phyloP scores from a whole-genome alignment of 1,284 basidiomycete species.

The Apiotrichum montevideense region DNA sequence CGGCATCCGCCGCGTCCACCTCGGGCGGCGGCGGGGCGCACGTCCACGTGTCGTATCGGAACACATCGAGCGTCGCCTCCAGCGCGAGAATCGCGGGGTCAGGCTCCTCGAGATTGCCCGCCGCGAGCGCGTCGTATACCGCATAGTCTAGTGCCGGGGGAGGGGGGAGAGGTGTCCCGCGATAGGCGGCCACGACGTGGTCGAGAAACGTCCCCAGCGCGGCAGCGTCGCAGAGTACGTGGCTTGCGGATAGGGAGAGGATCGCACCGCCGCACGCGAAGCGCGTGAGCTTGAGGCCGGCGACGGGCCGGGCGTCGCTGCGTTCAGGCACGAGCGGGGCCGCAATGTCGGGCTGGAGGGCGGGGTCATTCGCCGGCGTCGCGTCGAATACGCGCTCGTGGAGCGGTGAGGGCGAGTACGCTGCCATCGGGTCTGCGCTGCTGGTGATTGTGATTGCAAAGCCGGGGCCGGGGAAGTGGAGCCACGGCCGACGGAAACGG shows the following conservation, averaged over 20 bases:
- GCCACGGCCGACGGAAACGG: conserved; percentile 13
- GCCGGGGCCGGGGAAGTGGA: conserved; percentile 42
- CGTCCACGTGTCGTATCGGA: conserved; percentile 16
- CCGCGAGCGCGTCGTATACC: not conserved
- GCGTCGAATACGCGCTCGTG: not conserved
- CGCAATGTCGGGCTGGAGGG: conserved; percentile 3
- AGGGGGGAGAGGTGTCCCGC: not conserved
- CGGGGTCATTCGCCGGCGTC: not conserved
- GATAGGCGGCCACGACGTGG: not conserved
- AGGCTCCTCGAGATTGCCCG: not conserved
- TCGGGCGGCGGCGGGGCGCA: not conserved
- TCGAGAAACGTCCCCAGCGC: conserved; percentile 4
- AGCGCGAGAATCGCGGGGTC: not conserved
- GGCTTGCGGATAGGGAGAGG: not conserved
- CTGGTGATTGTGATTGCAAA: conserved; percentile 39
- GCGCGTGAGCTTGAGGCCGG: conserved; percentile 8
- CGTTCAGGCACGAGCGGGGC: not conserved
- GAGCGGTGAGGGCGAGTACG: not conserved
- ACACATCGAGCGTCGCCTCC: conserved; percentile 8
- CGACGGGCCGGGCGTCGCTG: not conserved
- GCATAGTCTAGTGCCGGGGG: not conserved
- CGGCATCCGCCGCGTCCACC: conserved; percentile 13
- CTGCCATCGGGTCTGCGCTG: not conserved
- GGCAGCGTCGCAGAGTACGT: conserved; percentile 8
- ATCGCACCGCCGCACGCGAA: conserved; percentile 5